phyloP scores from a whole-genome alignment of 116 monocot species.

The Cymodocea nodosa region DNA sequence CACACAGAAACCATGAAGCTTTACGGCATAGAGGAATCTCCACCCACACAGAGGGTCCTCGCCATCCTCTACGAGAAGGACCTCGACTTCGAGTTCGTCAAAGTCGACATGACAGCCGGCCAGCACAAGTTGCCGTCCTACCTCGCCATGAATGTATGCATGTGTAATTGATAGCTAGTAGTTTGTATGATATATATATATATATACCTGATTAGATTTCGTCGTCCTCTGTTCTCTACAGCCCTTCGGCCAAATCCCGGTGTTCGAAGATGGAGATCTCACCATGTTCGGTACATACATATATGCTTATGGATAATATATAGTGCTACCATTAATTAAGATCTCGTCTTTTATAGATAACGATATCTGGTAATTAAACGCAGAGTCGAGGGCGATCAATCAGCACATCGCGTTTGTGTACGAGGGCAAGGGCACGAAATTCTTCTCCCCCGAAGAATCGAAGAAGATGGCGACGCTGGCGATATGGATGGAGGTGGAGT shows the following conservation, averaged over 20 bases:
- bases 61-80: constrained; percentile 53
- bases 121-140: constrained; percentile 28
- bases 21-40: constrained; percentile 32
- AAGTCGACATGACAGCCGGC: constrained; percentile 35
- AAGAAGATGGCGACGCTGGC: constrained; percentile 15
- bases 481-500: constrained; percentile 34
- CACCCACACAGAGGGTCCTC: constrained; percentile 33
- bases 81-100: constrained; percentile 48
- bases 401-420: constrained; percentile 17
- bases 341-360: neutral
- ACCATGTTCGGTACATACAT: constrained; percentile 25
- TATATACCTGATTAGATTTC: neutral
- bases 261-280: constrained; percentile 37
- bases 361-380: neutral
- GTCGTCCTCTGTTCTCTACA: constrained; percentile 6
- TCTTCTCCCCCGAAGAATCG: constrained; percentile 6
- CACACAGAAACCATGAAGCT: constrained; percentile 17
- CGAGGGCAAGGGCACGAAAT: constrained; percentile 4
- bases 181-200: too few species aligned
- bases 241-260: constrained; percentile 55
- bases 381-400: constrained; percentile 35
- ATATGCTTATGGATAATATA: too few species aligned
- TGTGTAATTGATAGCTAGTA: too few species aligned
- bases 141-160: constrained; percentile 22
- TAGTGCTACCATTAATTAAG: neutral